phyloP scores from a whole-genome alignment of 163 green algal genomes.

The Volvox carteri region DNA sequence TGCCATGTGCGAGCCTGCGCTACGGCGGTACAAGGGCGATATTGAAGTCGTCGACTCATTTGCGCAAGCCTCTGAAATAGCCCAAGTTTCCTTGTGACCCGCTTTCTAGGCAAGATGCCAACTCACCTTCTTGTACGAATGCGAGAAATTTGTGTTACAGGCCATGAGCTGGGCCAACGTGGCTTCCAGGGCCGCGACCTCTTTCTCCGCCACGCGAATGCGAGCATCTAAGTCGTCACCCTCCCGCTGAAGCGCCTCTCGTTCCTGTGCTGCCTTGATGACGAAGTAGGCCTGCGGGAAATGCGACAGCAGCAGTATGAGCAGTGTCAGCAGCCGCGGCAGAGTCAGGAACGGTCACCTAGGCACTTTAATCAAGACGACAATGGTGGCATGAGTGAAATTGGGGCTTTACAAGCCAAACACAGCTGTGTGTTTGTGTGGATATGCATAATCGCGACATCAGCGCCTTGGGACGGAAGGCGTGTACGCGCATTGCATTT shows the following conservation, averaged over 20 bases:
- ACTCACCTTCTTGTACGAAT: slow-evolving; percentile 63
- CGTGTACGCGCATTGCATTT: too few species aligned
- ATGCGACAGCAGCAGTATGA: background rate
- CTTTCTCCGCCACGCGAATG: slow-evolving; percentile 67
- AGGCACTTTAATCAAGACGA: too few species aligned
- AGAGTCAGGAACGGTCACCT: background rate
- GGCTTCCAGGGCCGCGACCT: slow-evolving; percentile 72
- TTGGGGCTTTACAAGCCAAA: too few species aligned
- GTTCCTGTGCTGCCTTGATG: slow-evolving; percentile 86
- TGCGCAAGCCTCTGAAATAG: too few species aligned
- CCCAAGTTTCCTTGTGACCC: too few species aligned
- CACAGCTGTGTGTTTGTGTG: too few species aligned
- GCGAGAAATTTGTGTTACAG: slow-evolving; percentile 74
- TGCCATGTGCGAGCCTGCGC: too few species aligned
- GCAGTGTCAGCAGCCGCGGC: background rate
- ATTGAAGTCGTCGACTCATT: too few species aligned
- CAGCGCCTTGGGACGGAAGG: too few species aligned
- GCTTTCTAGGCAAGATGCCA: background rate
- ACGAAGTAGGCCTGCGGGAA: slow-evolving; percentile 90
- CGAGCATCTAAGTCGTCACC: slow-evolving; percentile 83
- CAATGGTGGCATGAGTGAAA: too few species aligned
- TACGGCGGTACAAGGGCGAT: too few species aligned
- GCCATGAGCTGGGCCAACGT: slow-evolving; percentile 78
- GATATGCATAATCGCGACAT: too few species aligned
- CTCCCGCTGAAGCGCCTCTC: slow-evolving; percentile 87